Conservation (phyloP, 2,329 filamentous ascomycete species). For the Colletotrichum cereale region DNA sequence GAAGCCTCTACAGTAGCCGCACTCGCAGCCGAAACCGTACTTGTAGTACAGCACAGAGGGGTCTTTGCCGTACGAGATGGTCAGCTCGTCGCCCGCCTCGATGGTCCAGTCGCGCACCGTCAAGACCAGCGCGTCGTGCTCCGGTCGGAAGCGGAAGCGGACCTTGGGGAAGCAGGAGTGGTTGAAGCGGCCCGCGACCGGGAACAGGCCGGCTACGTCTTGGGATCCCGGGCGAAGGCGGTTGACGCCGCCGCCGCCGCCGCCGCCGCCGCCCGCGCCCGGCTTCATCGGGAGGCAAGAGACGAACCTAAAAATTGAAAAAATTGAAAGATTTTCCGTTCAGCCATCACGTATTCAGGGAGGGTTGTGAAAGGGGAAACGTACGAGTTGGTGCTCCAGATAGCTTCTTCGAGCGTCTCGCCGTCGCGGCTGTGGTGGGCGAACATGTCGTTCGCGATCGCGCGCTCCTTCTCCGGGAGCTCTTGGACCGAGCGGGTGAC, state of each 20-base stretch:
- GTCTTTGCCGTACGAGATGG: constrained; percentile 61
- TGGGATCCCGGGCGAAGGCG: neutral
- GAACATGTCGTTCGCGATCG: constrained; percentile 54
- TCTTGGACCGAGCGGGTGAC: constrained; percentile 9
- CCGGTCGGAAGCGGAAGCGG: constrained; percentile 56
- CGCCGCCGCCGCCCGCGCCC: neutral
- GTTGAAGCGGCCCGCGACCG: constrained; percentile 68
- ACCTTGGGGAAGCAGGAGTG: constrained; percentile 64
- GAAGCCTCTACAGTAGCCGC: constrained; percentile 56
- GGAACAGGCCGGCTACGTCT: constrained; percentile 57
- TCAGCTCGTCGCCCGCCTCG: constrained; percentile 61
- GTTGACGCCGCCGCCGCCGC: too few relatives aligned
- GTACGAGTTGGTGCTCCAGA: constrained; percentile 63
- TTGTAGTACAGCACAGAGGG: constrained; percentile 54
- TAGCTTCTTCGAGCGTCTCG: constrained; percentile 48
- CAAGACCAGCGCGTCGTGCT: constrained; percentile 55
- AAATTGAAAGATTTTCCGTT: constrained; percentile 21
- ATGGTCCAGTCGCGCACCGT: constrained; percentile 52
- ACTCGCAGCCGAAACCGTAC: constrained; percentile 67
- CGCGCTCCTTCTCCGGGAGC: constrained; percentile 49
- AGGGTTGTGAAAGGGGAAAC: constrained; percentile 37
- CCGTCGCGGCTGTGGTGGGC: constrained; percentile 47
- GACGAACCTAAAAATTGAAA: constrained; percentile 51
- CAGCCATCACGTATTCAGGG: neutral
- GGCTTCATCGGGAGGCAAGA: constrained; percentile 30